Base-by-base conservation (phyloP, 1,139 yeast species). In the Yamadazyma pseudoaaseri region DNA sequence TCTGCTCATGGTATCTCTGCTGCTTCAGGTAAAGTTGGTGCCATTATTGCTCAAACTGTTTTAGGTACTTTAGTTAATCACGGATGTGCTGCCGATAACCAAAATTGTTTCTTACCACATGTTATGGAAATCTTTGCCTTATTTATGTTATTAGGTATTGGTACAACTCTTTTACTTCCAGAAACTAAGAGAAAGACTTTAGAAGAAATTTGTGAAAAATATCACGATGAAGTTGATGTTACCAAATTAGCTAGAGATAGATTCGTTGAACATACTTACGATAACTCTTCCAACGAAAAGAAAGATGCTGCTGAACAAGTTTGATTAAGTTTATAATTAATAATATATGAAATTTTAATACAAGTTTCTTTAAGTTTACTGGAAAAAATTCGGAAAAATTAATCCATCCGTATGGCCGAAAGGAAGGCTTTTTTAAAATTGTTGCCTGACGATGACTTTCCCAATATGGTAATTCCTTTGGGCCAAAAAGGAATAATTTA, bases 1-100 rank as follows among this genome's bases (percentile, higher is more conserved):
- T 82, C 97, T 48, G 97, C 97, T 36, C 98, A 92, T 60, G 98
- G 98, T 74, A 69, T 92, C 45, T 86, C 96, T 48, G 98, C 98
- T 47, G 97, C 96, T 35, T 60, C 79, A 33, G 98, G 98, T 76
- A 92, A 92, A 70, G 72, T 86, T 47, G 98, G 98, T 70, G 97
- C 98, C 41, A 86, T 92, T 49, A 78, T 92, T 66, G 97, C 97
- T 25, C 94, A 89, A 67, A 83, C 95, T 43, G 82, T 85, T 60
- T 62, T 87, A 49, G 96, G 96, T 71, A 86, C 95, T 45, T 75
- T 86, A 52, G 74, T 82, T 41, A 70, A 83, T 70, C 90, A 83
- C 62, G 74, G 78, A 47, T 86, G 95, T 77, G 64, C 82, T 28
- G 64, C 69, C 30, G 71, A 69, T 40, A 58, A 73, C 38, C 51